A percentile compares a stretch with the other conserved stretches of the same genome.
phyloP scores from a whole-genome alignment of 176 grass and related monocot species.

The bread wheat (Triticum aestivum) region DNA sequence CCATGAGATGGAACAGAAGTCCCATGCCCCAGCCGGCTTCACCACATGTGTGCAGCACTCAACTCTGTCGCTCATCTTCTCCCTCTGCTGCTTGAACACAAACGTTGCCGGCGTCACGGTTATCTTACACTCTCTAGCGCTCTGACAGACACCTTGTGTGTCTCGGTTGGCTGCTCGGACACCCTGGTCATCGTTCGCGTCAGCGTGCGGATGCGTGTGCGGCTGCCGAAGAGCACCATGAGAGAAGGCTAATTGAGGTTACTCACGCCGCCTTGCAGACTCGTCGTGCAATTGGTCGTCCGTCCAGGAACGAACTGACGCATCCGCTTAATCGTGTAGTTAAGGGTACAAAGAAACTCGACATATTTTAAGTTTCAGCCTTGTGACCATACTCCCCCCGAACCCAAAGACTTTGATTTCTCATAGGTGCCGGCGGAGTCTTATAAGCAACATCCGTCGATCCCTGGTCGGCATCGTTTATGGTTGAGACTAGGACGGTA shows the following conservation, averaged over 20 bases:
- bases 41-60: constrained; percentile 24
- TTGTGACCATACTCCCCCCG: too few relatives aligned
- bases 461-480: constrained; percentile 63
- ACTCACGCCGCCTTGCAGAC: background rate
- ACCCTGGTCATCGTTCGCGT: constrained; percentile 33
- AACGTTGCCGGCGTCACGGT: constrained; percentile 35
- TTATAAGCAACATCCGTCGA: constrained; percentile 69
- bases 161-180: constrained; percentile 20
- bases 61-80: constrained; percentile 42
- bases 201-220: background rate
- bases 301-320: background rate
- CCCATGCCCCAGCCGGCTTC: background rate
- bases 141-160: constrained; percentile 4
- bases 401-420: too few relatives aligned
- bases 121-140: constrained; percentile 24
- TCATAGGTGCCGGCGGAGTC: constrained; percentile 59
- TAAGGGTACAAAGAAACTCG: too few relatives aligned
- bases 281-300: background rate
- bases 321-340: constrained; percentile 5
- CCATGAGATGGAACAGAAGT: constrained; percentile 25
- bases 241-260: constrained; percentile 59
- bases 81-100: constrained; percentile 27
- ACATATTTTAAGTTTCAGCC: too few relatives aligned
- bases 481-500: constrained; percentile 75
- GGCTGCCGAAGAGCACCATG: constrained; percentile 27